Percentiles rank a stretch among this genome's conserved stretches.
Evolutionary conservation across 257 asterid genomes (phyloP).

Genomic region (Lycium barbarum): DNA sequence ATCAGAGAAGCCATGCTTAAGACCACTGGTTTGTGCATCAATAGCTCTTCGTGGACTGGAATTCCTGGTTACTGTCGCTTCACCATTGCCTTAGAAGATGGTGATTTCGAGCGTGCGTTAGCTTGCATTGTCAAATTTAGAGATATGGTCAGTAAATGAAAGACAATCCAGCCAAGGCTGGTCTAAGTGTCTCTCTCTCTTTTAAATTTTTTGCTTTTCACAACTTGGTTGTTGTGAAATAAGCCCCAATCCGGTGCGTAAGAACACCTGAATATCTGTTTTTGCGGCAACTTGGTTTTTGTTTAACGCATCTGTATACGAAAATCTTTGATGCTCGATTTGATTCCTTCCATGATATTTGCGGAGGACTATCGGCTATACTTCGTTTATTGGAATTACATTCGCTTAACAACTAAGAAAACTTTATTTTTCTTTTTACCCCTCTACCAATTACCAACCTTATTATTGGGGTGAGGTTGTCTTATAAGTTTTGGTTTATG

Average conservation of each 20-base stretch:
- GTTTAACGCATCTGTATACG: background rate
- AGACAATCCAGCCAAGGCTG: background rate
- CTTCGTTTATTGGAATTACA: background rate
- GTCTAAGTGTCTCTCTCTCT: background rate
- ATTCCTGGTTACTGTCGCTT: conserved; percentile 91
- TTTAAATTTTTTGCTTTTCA: conserved; percentile 30
- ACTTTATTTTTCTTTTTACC: no score
- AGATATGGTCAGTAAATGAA: conserved; percentile 44
- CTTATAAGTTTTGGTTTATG: background rate
- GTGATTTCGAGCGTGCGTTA: conserved; percentile 75
- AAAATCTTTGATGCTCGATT: background rate
- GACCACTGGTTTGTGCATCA: conserved; percentile 88
- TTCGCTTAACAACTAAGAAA: background rate
- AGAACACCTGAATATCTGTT: background rate
- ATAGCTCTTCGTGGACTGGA: conserved; percentile 90
- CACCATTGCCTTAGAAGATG: conserved; percentile 78
- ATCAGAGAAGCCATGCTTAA: conserved; percentile 79
- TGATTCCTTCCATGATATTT: background rate
- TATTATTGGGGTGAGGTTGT: background rate
- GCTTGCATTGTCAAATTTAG: conserved; percentile 77
- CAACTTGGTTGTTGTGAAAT: conserved; percentile 57
- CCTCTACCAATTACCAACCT: background rate
- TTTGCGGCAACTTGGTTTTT: background rate
- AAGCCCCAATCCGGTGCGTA: conserved; percentile 18
- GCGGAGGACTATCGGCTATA: no score